phyloP scores from a whole-genome alignment of 768 basidiomycete species.

The Cystobasidiopsis lactophilus region DNA sequence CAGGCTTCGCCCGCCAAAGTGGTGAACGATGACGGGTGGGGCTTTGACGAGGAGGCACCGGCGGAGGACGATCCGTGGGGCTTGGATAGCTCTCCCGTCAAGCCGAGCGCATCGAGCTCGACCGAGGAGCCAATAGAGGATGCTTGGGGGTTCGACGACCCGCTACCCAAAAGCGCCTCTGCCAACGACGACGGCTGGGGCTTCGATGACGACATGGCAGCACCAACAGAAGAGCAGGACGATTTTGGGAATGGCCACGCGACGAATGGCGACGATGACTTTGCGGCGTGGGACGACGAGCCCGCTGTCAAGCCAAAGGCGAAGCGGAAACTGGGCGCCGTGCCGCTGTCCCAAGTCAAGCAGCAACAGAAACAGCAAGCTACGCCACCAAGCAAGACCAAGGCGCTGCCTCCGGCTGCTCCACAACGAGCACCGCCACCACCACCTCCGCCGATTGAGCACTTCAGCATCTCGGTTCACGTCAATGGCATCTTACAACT shows the following conservation, averaged over 20 bases:
- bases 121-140: conserved; percentile 8
- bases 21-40: conserved; percentile 26
- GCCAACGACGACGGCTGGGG: conserved; percentile 24
- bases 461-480: not conserved
- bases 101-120: not conserved
- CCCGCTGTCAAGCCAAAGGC: not conserved
- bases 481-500: not conserved
- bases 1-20: not conserved
- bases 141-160: conserved; percentile 16
- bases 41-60: conserved; percentile 26
- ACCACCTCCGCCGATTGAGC: not conserved
- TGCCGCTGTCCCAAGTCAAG: not conserved
- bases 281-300: not conserved
- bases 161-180: no score
- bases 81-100: not conserved
- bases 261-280: conserved; percentile 8
- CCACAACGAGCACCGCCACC: no score
- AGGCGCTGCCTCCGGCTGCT: no score
- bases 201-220: conserved; percentile 17
- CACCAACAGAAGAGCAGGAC: not conserved
- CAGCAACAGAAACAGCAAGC: not conserved
- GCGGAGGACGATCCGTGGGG: conserved; percentile 21
- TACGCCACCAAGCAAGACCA: not conserved
- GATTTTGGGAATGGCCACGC: not conserved
- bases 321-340: not conserved